Percentiles rank a stretch among this genome's conserved stretches.
These are phyloP conservation scores for Ophiostoma sp. DNA, from an alignment of 2,329 filamentous ascomycete species.

Conservation along the genomic window DNA sequence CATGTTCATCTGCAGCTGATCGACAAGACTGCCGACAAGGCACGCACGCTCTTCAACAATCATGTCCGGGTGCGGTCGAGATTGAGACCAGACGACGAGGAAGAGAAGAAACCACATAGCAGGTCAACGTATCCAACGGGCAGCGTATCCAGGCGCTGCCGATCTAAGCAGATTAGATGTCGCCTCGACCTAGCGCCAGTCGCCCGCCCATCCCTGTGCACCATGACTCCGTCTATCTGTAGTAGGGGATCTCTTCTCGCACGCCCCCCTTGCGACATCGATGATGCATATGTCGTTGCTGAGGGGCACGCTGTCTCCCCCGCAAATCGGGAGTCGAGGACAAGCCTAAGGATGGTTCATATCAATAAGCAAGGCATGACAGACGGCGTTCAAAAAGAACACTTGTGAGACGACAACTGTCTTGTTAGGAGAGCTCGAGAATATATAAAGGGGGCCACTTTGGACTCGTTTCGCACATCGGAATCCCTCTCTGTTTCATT, in stretches of 20 bases:
- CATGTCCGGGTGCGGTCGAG: neutral
- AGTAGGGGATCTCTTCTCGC: neutral
- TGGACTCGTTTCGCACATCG: too few species aligned
- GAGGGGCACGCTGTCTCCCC: neutral
- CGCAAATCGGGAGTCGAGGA: neutral
- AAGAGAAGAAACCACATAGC: neutral
- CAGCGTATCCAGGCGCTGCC: neutral
- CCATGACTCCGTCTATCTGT: neutral
- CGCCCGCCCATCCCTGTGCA: neutral
- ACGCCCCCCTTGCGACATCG: conserved; percentile 14
- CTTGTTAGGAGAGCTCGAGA: neutral
- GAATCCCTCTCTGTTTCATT: neutral
- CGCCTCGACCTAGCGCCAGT: neutral
- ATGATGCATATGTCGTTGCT: conserved; percentile 13
- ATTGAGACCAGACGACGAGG: neutral
- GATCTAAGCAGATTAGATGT: neutral
- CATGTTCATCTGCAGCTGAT: neutral
- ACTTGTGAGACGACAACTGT: neutral
- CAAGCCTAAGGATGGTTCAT: neutral
- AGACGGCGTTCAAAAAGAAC: neutral
- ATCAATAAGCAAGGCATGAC: neutral
- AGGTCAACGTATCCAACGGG: neutral
- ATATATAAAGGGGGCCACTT: neutral
- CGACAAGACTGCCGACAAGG: neutral
- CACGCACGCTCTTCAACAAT: neutral